phyloP scores from a whole-genome alignment of 2,329 filamentous ascomycete genomes.

The Graphilbum sp. region DNA sequence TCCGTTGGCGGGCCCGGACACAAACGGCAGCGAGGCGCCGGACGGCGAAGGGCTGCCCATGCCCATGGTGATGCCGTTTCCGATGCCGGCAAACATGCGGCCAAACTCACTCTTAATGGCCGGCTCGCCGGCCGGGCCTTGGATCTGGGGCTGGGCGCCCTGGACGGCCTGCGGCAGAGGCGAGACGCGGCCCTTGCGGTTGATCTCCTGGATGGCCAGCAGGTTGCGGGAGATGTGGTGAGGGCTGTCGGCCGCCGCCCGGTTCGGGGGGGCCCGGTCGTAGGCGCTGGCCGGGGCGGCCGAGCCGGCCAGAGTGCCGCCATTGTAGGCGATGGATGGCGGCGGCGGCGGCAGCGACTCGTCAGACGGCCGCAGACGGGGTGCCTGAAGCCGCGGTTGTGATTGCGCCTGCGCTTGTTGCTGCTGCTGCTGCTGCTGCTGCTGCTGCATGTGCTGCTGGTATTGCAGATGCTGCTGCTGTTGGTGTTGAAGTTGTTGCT shows the following conservation, averaged over 20 bases:
- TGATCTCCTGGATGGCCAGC: conserved; percentile 65
- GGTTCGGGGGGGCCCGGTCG: conserved; percentile 24
- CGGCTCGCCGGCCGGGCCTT: conserved; percentile 65
- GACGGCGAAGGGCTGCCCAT: conserved; percentile 34
- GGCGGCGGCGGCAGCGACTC: conserved; percentile 33
- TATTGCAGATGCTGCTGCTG: not conserved
- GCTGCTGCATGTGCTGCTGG: conserved; percentile 13
- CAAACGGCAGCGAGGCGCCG: conserved; percentile 26
- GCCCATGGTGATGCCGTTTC: conserved; percentile 31
- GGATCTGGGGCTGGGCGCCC: conserved; percentile 67
- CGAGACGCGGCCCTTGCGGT: conserved; percentile 68
- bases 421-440: conserved; percentile 7
- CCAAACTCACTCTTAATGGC: conserved; percentile 92
- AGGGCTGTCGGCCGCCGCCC: conserved; percentile 34
- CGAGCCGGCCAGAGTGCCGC: conserved; percentile 8
- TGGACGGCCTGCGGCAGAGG: conserved; percentile 88
- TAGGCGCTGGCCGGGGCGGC: conserved; percentile 13
- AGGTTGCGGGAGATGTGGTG: conserved; percentile 48
- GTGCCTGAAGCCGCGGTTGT: not conserved
- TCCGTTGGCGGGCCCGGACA: conserved; percentile 6
- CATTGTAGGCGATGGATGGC: conserved; percentile 32
- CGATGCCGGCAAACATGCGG: conserved; percentile 90
- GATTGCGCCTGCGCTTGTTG: not conserved
- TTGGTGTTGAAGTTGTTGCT: conserved; percentile 14
- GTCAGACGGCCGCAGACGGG: conserved; percentile 25